Evolutionary conservation across 2,329 filamentous ascomycete species (phyloP).

Genomic region (Albifimbria verrucaria): DNA sequence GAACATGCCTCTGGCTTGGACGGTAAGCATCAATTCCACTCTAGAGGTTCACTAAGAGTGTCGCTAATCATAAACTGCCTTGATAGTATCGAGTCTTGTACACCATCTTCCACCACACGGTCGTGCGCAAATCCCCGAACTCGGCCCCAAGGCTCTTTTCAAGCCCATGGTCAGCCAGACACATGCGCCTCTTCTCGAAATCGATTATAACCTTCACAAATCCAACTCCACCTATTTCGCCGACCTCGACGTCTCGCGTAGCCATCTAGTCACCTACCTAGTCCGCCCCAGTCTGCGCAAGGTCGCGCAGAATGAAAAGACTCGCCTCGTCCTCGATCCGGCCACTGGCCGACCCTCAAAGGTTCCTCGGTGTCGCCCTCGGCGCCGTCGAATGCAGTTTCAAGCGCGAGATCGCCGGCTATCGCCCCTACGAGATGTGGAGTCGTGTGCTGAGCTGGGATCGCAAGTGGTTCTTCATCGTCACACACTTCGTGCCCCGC

Average conservation of each 20-base stretch:
- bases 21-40: slow-evolving; percentile 60
- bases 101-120: slow-evolving; percentile 51
- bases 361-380: slow-evolving; percentile 62
- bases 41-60: no score
- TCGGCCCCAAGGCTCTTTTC: slow-evolving; percentile 66
- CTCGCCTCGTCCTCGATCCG: slow-evolving; percentile 48
- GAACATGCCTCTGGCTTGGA: slow-evolving; percentile 72
- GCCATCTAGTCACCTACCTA: slow-evolving; percentile 72
- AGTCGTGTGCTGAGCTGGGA: slow-evolving; percentile 71
- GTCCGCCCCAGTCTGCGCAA: slow-evolving; percentile 55
- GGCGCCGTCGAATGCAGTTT: slow-evolving; percentile 73
- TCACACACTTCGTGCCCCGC: slow-evolving; percentile 69
- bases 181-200: slow-evolving; percentile 69
- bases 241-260: slow-evolving; percentile 80
- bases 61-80: no score
- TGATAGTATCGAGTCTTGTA: slow-evolving; percentile 58
- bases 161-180: slow-evolving; percentile 65
- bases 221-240: slow-evolving; percentile 83
- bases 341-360: slow-evolving; percentile 44
- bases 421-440: slow-evolving; percentile 71
- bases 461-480: slow-evolving; percentile 75
- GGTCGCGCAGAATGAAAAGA: slow-evolving; percentile 45
- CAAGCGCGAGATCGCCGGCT: slow-evolving; percentile 68
- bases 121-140: slow-evolving; percentile 45
- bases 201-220: slow-evolving; percentile 84